phyloP scores from a whole-genome alignment of 2,329 filamentous ascomycete genomes.

The Penicillium sp. region DNA sequence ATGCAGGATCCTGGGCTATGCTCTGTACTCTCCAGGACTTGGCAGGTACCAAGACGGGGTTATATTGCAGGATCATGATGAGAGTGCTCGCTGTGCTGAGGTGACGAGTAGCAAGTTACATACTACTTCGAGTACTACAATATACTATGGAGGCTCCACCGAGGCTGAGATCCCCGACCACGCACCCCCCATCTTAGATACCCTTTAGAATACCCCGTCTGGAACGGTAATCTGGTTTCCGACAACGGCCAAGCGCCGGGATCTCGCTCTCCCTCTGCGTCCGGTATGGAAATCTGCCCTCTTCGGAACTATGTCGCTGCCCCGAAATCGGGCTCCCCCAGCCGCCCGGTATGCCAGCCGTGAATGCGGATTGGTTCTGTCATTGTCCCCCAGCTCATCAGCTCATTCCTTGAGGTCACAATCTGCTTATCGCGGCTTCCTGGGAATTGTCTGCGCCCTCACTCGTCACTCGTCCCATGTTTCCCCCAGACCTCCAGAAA shows the following conservation, averaged over 20 bases:
- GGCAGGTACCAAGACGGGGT: constrained; percentile 19
- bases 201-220: not conserved
- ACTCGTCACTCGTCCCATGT: constrained; percentile 2
- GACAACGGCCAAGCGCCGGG: constrained; percentile 34
- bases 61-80: not conserved
- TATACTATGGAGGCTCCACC: not conserved
- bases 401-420: constrained; percentile 29
- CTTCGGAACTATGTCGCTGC: not conserved
- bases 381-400: constrained; percentile 14
- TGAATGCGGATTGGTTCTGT: constrained; percentile 17
- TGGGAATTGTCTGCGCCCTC: constrained; percentile 8
- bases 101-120: not conserved
- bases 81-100: not conserved
- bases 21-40: constrained; percentile 6
- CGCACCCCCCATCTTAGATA: not conserved
- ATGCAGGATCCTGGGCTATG: not conserved
- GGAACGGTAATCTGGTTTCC: constrained; percentile 13
- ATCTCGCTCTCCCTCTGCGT: constrained; percentile 14
- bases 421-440: constrained; percentile 23
- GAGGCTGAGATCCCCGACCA: not conserved
- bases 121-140: not conserved
- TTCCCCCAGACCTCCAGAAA: constrained; percentile 2
- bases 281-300: not conserved
- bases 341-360: constrained; percentile 15
- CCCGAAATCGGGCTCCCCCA: constrained; percentile 31